These are phyloP conservation scores for Penicillium ucsense DNA, from an alignment of 495 filamentous ascomycete species.

Conservation along the genomic window DNA sequence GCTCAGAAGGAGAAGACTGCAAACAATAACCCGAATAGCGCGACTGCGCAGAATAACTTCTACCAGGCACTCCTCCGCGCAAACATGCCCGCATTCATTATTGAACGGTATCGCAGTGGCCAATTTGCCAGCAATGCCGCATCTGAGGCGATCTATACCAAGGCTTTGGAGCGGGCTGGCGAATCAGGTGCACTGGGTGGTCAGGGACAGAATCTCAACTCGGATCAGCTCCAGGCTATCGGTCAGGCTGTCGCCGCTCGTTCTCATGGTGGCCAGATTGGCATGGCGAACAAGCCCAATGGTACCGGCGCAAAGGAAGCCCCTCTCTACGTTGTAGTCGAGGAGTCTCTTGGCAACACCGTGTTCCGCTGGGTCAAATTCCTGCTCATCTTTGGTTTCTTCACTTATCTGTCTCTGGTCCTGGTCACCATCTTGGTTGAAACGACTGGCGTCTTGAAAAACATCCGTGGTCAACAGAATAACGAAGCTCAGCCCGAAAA, in stretches of 20 bases:
- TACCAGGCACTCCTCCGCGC: slow-evolving; percentile 85
- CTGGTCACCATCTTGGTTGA: slow-evolving; percentile 73
- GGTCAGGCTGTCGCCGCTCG: slow-evolving; percentile 80
- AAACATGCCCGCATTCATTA: slow-evolving; percentile 83
- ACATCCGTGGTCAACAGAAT: slow-evolving; percentile 55
- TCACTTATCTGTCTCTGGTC: slow-evolving; percentile 64
- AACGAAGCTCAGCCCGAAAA: slow-evolving; percentile 84
- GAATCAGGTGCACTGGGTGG: slow-evolving; percentile 33
- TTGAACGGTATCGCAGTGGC: slow-evolving; percentile 79
- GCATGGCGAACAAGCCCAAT: slow-evolving; percentile 29
- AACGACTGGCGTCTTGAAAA: slow-evolving; percentile 64
- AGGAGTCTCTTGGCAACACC: slow-evolving; percentile 67
- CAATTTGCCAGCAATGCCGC: slow-evolving; percentile 69
- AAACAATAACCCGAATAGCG: slow-evolving; percentile 80
- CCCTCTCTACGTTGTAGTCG: slow-evolving; percentile 91
- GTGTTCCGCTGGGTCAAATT: slow-evolving; percentile 91
- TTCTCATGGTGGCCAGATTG: slow-evolving; percentile 53
- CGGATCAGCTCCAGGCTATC: slow-evolving; percentile 69
- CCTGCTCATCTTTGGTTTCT: slow-evolving; percentile 61
- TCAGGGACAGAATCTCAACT: slow-evolving; percentile 32
- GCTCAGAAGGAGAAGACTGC: slow-evolving; percentile 76
- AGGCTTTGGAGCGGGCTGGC: slow-evolving; percentile 59
- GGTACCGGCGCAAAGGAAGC: slow-evolving; percentile 64
- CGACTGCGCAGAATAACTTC: slow-evolving; percentile 82
- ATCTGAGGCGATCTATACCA: slow-evolving; percentile 63